A percentile compares a stretch with the other conserved stretches of the same genome.
Evolutionary conservation across 805 yeast species (phyloP).

Genomic region (Saturnispora serradocipensis): DNA sequence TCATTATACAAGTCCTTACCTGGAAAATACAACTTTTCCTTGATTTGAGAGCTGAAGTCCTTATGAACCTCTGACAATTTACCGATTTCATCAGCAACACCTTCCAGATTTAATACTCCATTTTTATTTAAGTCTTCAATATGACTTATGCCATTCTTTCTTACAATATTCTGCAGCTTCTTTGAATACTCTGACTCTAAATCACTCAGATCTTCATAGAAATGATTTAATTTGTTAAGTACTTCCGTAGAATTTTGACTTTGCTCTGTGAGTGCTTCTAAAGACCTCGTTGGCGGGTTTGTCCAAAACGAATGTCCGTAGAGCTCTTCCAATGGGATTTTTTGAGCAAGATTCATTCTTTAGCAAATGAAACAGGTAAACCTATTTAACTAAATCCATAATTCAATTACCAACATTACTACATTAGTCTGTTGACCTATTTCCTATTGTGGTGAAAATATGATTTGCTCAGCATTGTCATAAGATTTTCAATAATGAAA

Average conservation of each 20-base stretch:
- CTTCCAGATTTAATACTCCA: neutral
- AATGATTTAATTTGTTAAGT: conserved; percentile 38
- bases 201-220: conserved; percentile 45
- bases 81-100: neutral
- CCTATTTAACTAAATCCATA: neutral
- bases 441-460: neutral
- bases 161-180: conserved; percentile 37
- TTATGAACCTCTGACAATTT: conserved; percentile 48
- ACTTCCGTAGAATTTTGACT: conserved; percentile 55
- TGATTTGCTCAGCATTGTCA: neutral
- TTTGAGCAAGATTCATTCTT: neutral
- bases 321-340: neutral
- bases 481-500: neutral
- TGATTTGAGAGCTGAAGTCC: conserved; percentile 41
- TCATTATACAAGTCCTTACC: conserved; percentile 42
- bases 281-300: conserved; percentile 1
- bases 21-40: conserved; percentile 42
- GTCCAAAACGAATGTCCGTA: conserved; percentile 6
- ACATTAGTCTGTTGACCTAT: neutral
- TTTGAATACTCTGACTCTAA: conserved; percentile 70
- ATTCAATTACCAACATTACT: neutral
- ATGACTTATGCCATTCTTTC: conserved; percentile 29
- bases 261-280: conserved; percentile 40
- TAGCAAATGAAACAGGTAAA: neutral
- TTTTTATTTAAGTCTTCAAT: conserved; percentile 5